Base-by-base conservation (phyloP, 345 rosid species). In the Pistacia vera region DNA sequence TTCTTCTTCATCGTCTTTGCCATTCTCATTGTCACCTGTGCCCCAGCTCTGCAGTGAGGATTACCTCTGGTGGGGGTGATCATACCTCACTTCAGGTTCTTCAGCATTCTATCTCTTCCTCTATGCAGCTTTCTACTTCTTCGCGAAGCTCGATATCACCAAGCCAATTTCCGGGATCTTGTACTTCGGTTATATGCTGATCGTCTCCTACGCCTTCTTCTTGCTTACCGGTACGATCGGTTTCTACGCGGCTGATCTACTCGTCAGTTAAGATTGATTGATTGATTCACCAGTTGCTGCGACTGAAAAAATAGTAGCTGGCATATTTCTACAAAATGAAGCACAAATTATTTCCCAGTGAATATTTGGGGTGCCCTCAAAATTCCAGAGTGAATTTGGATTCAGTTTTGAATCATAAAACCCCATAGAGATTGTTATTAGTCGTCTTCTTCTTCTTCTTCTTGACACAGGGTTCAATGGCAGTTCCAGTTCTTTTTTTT, bases 51-150 rank as follows among this genome's bases (percentile, higher is more conserved):
- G 98, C 78, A 88, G 97, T 46, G 98, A 95, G 89, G 97, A 95
- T 80, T 95, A 95, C 75, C 85, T 82, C 1, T 93, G 97, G 98
- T 95, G 98, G 98, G 93, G 98, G 98, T 93, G 97, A 79, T 91
- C 98, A 16, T 94, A 92, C 85, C 71, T 94, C 74, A 94, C 95
- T 2, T 89, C 98, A 0, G 98, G 98, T 35, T 91, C 98, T 35
- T 91, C 98, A 0, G 97, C 97, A 0, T 81, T 94, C 18, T 94
- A 94, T 74, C 93, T 95, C 70, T 93, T 91, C 85, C 93, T 95
- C 66, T 93, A 93, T 30, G 94, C 98, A 0, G 85, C 84, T 6
- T 95, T 93, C 87, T 93, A 95, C 86, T 93, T 95, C 88, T 93
- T 86, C 85, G 89, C 95, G 0, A 91, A 93, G 86, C 95, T 95